Evolutionary conservation across 306 rosid genomes (phyloP), one percentile per base, ranked within the genome.

Genomic region (Fragaria nilgerrensis): DNA sequence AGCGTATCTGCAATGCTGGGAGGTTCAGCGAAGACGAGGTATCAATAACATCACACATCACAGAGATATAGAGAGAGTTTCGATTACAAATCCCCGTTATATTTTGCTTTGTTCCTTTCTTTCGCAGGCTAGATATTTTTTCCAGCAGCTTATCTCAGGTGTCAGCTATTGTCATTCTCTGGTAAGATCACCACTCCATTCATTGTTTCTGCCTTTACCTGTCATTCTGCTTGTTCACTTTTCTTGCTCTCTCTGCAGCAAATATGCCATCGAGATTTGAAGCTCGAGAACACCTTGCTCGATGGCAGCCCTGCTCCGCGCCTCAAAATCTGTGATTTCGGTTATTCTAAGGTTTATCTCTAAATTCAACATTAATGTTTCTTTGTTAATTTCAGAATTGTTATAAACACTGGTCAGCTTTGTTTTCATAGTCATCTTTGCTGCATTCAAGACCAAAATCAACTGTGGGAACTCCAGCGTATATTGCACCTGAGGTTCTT

Each of bases 71-170:
- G 41, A 37, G 41, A 6, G 41, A 37, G 44, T 41, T 41, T 41
- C 10, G 2, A 41, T 41, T 41, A 41, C 44, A 41, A 41, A 41
- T 41, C 44, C 44, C 10, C 19, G 3, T 59, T 25, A 5, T 10
- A 23, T 5, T 41, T 41, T 41, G 15, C 36, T 70, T 44, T 68
- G 69, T 76, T 61, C 25, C 12, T 22, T 49, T 44, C 25, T 77
- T 53, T 88, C 74, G 59, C 91, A 92, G 97, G 97, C 95, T 66
- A 86, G 97, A 50, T 92, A 92, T 84, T 92, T 92, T 87, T 92
- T 92, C 89, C 97, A 92, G 91, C 97, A 92, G 89, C 97, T 92
- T 81, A 92, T 92, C 77, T 92, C 97, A 3, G 97, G 97, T 74
- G 97, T 92, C 78, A 84, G 80, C 89, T 92, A 89, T 82, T 92